Evolutionary conservation across 441 rosid species (phyloP).

Genomic region (Mallotus repandus): DNA sequence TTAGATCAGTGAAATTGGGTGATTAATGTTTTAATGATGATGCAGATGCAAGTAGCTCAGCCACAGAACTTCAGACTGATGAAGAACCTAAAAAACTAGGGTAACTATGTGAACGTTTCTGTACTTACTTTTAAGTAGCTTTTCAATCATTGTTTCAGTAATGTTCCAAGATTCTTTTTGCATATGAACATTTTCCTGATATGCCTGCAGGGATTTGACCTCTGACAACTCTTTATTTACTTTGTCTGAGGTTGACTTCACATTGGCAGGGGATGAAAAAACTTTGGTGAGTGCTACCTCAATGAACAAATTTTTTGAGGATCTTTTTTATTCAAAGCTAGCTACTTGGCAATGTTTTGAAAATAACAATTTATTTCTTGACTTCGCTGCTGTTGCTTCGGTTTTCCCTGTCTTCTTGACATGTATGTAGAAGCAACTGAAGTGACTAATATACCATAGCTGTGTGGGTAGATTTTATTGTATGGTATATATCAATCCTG

Average conservation of each 20-base stretch:
- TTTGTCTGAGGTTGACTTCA: constrained; percentile 67
- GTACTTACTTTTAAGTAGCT: background rate
- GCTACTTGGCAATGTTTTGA: background rate
- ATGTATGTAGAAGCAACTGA: background rate
- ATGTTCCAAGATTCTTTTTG: background rate
- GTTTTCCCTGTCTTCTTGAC: background rate
- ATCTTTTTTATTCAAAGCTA: background rate
- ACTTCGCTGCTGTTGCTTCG: background rate
- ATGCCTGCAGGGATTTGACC: constrained; percentile 48
- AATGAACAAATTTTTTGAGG: constrained; percentile 12
- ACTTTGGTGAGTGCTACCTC: constrained; percentile 55
- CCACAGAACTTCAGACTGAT: constrained; percentile 43
- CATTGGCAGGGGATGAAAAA: constrained; percentile 62
- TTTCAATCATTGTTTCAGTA: background rate
- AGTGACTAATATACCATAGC: background rate
- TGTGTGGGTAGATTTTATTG: background rate
- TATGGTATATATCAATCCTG: background rate
- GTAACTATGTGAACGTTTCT: constrained; percentile 29
- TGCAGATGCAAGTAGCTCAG: constrained; percentile 51
- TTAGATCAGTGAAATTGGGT: constrained; percentile 12
- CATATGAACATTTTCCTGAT: constrained; percentile 18
- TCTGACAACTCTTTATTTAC: constrained; percentile 49
- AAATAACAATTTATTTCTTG: background rate
- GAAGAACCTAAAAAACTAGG: constrained; percentile 41
- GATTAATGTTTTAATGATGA: constrained; percentile 26